phyloP scores from a whole-genome alignment of 306 rosid species.

The Herpetospermum pedunculosum region DNA sequence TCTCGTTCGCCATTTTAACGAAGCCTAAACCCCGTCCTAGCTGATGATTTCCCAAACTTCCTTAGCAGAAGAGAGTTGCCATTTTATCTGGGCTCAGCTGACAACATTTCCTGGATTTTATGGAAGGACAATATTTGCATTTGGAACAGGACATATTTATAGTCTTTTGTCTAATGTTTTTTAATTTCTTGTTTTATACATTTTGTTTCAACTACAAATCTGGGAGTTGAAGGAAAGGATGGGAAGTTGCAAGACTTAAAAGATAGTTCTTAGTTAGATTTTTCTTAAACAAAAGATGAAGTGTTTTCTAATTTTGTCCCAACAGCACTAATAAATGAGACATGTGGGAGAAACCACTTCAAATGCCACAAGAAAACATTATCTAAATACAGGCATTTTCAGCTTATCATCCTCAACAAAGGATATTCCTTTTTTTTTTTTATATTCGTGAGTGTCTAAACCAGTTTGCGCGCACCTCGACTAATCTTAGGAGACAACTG shows the following conservation, averaged over 20 bases:
- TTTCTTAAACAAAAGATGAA: slow-evolving; percentile 6
- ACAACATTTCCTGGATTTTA: not conserved
- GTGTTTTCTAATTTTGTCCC: not conserved
- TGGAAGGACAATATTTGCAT: not conserved
- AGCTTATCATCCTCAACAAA: not conserved
- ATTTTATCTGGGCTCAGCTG: not conserved
- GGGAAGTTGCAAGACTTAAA: not conserved
- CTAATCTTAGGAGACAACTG: too few relatives aligned
- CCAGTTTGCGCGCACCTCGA: too few relatives aligned
- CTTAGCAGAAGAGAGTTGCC: not conserved
- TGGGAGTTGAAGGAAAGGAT: slow-evolving; percentile 8
- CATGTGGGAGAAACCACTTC: not conserved
- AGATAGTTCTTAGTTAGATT: not conserved
- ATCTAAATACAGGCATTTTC: not conserved
- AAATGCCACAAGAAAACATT: slow-evolving; percentile 2
- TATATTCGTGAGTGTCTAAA: too few relatives aligned
- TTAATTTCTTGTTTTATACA: not conserved
- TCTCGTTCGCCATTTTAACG: not conserved
- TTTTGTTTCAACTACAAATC: not conserved
- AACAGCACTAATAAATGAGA: not conserved
- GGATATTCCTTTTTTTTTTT: too few relatives aligned
- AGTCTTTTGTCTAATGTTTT: not conserved
- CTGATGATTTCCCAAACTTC: not conserved
- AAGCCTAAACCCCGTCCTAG: not conserved
- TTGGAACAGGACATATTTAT: not conserved